These are phyloP conservation scores for Sarocladium oryzae DNA, from an alignment of 2,329 filamentous ascomycete genomes.

Conservation along the genomic window DNA sequence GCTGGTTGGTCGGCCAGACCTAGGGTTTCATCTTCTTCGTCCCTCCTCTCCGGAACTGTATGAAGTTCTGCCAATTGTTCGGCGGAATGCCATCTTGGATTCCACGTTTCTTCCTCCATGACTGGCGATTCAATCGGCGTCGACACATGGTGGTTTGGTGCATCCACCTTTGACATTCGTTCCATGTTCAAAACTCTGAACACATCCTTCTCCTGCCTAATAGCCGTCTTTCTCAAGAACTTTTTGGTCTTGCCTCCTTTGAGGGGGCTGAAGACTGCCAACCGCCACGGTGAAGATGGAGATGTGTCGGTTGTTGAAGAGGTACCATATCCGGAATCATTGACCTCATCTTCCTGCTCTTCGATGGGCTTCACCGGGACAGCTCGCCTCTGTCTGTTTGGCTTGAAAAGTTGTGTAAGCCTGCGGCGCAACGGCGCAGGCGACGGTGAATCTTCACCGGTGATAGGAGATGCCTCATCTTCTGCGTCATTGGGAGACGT, in stretches of 20 bases:
- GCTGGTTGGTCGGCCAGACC: not conserved
- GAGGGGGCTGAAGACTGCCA: not conserved
- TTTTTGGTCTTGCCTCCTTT: not conserved
- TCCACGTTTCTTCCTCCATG: not conserved
- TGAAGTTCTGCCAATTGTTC: not conserved
- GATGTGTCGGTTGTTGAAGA: not conserved
- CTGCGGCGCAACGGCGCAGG: not conserved
- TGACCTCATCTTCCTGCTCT: not conserved
- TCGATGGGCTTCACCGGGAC: not conserved
- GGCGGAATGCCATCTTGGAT: not conserved
- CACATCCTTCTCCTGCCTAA: not conserved
- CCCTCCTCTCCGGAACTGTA: not conserved
- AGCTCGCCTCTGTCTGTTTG: not conserved
- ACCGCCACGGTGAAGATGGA: slow-evolving; percentile 2
- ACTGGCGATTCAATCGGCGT: not conserved
- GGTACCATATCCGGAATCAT: slow-evolving; percentile 3
- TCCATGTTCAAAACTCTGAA: slow-evolving; percentile 4
- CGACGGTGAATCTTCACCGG: not conserved
- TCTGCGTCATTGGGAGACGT: not conserved
- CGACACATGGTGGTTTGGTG: not conserved
- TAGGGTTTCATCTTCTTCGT: not conserved
- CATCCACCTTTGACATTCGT: not conserved
- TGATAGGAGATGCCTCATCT: not conserved
- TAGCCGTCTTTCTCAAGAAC: not conserved
- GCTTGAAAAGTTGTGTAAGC: not conserved